A percentile compares a stretch with the other conserved stretches of the same genome.
Conservation (phyloP, 192 early-diverging fungal genomes). For the Cetraspora pellucida region DNA sequence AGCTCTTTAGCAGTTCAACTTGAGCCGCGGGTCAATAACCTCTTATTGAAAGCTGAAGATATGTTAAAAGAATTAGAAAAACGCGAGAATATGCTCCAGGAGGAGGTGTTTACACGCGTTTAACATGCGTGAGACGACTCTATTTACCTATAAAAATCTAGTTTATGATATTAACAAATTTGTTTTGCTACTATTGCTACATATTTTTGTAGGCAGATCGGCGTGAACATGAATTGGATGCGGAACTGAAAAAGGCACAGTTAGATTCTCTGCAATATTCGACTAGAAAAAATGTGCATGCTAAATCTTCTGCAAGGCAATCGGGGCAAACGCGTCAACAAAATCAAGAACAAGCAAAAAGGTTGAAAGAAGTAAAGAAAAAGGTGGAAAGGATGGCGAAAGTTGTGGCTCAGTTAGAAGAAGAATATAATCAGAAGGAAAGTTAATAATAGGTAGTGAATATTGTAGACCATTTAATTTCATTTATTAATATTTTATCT, state of each 20-base stretch:
- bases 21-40: neutral
- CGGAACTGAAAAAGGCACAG: slow-evolving; percentile 12
- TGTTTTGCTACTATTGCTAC: neutral
- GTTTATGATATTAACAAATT: neutral
- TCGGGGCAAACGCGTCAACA: neutral
- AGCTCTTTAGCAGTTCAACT: slow-evolving; percentile 1
- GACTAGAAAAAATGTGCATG: neutral
- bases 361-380: slow-evolving; percentile 7
- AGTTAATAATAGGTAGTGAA: neutral
- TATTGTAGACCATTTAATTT: neutral
- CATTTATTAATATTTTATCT: neutral
- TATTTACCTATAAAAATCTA: neutral
- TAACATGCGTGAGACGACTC: neutral
- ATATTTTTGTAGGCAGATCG: neutral
- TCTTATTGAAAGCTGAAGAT: slow-evolving; percentile 23
- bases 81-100: slow-evolving; percentile 4
- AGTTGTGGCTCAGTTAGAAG: neutral
- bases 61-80: slow-evolving; percentile 3
- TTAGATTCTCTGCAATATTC: neutral
- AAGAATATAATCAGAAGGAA: slow-evolving; percentile 1
- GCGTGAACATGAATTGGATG: neutral
- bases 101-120: neutral
- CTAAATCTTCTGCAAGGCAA: neutral
- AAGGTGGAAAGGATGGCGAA: slow-evolving; percentile 7
- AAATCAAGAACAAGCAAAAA: neutral